phyloP scores from a whole-genome alignment of 192 early-diverging fungal genomes.

The Gryganskiella cystojenkinii region DNA sequence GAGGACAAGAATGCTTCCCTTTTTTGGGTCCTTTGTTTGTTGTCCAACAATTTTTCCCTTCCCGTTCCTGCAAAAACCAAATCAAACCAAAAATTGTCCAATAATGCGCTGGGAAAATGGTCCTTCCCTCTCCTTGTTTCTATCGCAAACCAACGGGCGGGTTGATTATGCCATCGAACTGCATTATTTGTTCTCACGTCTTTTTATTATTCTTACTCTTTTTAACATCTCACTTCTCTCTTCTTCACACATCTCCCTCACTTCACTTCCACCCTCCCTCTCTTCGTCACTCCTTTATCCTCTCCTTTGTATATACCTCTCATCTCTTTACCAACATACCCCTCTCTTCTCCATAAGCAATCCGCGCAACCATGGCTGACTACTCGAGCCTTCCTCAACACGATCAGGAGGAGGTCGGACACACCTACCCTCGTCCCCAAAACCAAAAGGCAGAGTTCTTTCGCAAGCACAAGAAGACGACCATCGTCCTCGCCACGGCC shows the following conservation, averaged over 20 bases:
- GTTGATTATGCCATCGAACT: background rate
- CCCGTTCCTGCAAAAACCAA: too few species aligned
- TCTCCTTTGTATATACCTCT: conserved; percentile 1
- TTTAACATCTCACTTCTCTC: conserved; percentile 4
- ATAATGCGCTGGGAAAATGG: too few species aligned
- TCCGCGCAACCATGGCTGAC: conserved; percentile 21
- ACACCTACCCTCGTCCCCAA: conserved; percentile 25
- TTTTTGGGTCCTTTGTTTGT: too few species aligned
- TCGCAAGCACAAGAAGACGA: conserved; percentile 45
- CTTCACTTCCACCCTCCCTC: background rate
- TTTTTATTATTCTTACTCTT: background rate
- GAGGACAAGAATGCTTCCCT: too few species aligned
- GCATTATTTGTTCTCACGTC: conserved; percentile 5
- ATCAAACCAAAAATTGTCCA: too few species aligned
- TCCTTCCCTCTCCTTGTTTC: too few species aligned
- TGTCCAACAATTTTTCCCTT: too few species aligned
- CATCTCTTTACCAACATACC: background rate
- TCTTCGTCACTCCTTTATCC: background rate
- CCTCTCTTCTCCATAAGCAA: background rate
- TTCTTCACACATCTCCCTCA: background rate
- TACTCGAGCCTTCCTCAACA: conserved; percentile 40
- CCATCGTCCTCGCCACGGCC: conserved; percentile 40
- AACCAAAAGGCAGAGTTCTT: conserved; percentile 27
- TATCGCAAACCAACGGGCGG: too few species aligned
- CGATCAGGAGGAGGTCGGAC: conserved; percentile 42